Evolutionary conservation across 208 protist genomes (phyloP).

Genomic region (Leishmania guyanensis): DNA sequence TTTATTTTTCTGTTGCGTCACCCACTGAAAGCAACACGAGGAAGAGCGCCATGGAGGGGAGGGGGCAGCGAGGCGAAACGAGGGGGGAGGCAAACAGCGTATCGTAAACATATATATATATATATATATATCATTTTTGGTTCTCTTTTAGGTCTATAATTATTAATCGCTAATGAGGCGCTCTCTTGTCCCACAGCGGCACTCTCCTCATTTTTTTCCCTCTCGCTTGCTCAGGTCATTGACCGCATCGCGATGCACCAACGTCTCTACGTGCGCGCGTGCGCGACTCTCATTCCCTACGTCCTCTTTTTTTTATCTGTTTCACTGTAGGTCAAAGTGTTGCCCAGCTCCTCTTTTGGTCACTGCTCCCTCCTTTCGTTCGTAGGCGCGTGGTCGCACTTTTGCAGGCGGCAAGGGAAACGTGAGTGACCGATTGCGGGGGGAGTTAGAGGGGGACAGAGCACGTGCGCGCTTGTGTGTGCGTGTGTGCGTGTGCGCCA

Average conservation of each 20-base stretch:
- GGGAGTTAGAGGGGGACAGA: not conserved
- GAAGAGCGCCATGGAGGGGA: not conserved
- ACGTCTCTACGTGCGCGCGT: not conserved
- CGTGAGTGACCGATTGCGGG: not conserved
- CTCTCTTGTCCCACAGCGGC: not conserved
- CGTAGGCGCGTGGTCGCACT: not conserved
- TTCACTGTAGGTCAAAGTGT: not conserved
- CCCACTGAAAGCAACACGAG: not conserved
- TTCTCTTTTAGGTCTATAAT: not conserved
- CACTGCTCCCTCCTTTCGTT: not conserved
- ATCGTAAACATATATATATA: not conserved
- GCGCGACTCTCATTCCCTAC: not conserved
- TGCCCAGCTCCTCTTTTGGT: not conserved
- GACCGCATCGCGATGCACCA: not conserved
- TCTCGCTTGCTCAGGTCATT: not conserved
- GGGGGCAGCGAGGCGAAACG: not conserved
- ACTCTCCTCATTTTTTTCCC: not conserved
- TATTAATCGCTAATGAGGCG: constrained; percentile 2
- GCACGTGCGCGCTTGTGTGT: not conserved
- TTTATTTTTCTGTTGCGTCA: too few species aligned
- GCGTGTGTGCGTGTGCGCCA: not conserved
- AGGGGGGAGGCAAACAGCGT: not conserved
- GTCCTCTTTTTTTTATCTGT: not conserved
- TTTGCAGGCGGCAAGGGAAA: not conserved
- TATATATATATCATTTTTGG: not conserved